phyloP scores from a whole-genome alignment of 1,284 basidiomycete genomes.

The Cryptococcus maquisensis region DNA sequence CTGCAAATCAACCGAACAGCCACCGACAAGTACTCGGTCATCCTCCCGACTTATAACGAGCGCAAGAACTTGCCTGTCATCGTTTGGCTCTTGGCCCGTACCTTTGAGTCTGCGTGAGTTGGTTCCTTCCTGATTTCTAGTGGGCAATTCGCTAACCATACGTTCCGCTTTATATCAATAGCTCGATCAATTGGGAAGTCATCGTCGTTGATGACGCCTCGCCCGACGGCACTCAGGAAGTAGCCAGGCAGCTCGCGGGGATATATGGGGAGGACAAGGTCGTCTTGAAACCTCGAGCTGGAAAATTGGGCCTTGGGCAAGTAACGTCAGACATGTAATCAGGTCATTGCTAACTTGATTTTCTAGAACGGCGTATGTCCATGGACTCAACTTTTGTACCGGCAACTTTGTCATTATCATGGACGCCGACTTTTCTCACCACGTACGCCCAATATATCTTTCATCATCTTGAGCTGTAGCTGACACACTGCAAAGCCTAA shows the following conservation, averaged over 20 bases:
- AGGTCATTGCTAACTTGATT: background rate
- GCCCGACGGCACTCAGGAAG: conserved; percentile 85
- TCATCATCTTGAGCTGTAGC: background rate
- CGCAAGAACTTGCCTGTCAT: conserved; percentile 85
- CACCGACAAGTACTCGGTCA: conserved; percentile 70
- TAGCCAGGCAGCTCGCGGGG: conserved; percentile 68
- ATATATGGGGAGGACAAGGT: conserved; percentile 81
- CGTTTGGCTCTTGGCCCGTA: conserved; percentile 71
- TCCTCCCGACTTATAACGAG: conserved; percentile 89
- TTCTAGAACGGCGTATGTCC: conserved; percentile 81
- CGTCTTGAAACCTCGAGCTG: conserved; percentile 75
- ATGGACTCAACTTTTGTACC: conserved; percentile 78
- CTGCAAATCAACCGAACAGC: conserved; percentile 9
- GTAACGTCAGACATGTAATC: conserved; percentile 23
- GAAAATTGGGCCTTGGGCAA: conserved; percentile 82
- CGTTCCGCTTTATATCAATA: conserved; percentile 23
- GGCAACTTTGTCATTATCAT: conserved; percentile 96
- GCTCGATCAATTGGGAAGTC: conserved; percentile 69
- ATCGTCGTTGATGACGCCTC: conserved; percentile 87
- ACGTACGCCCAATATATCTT: conserved; percentile 56
- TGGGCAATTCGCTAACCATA: background rate
- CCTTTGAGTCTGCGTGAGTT: conserved; percentile 66
- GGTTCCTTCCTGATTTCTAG: background rate
- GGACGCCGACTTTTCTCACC: conserved; percentile 94
- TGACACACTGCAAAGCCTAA: conserved; percentile 60